Evolutionary conservation across 345 rosid genomes (phyloP), one percentile per base, ranked within the genome.

Genomic region (Ailanthus altissimus): DNA sequence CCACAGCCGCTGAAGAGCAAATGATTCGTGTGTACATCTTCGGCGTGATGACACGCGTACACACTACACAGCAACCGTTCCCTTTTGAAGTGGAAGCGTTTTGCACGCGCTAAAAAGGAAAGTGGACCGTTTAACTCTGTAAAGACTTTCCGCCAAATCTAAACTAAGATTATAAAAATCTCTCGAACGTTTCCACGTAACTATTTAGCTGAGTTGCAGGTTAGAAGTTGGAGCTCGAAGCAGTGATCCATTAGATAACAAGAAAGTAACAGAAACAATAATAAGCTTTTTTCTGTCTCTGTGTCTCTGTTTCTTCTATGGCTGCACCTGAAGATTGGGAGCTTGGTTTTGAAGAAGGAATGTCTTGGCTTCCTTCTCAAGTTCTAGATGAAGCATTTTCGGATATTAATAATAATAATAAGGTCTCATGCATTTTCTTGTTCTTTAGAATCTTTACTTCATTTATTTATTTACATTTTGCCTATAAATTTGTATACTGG

Each of bases 161-260:
- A 46, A 11, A 56, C 6, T 11, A 72, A 56, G 4, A 47, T 70
- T 28, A 46, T 62, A 25, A 60, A 54, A 58, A 10, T 73, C 67
- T 75, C 65, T 71, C 73, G 5, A 14, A n/a, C 4, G 6, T 26
- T 59, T 68, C 57, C 66, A 74, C 73, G 71, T 26, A 73, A 75
- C 53, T 50, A 65, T 81, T 82, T 88, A 88, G 94, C 85, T 90
- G 78, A 67, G 87, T 79, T 88, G 85, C 97, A 86, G 97, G 97
- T 94, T 79, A 72, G 87, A 86, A 84, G 95, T 86, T 87, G 92
- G 93, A 85, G 78, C 67, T 14, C 76, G 74, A 79, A 82, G 32
- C 43, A 67, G 84, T 73, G 77, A 62, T 75, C 73, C 71, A 59
- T 51, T 42, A 61, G 78, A 69, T 20, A 57, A 66, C 64, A 80